Percentiles rank a stretch among this genome's conserved stretches.
Conservation (phyloP, 495 filamentous ascomycete genomes). For the Thermothielavioides terrestris region DNA sequence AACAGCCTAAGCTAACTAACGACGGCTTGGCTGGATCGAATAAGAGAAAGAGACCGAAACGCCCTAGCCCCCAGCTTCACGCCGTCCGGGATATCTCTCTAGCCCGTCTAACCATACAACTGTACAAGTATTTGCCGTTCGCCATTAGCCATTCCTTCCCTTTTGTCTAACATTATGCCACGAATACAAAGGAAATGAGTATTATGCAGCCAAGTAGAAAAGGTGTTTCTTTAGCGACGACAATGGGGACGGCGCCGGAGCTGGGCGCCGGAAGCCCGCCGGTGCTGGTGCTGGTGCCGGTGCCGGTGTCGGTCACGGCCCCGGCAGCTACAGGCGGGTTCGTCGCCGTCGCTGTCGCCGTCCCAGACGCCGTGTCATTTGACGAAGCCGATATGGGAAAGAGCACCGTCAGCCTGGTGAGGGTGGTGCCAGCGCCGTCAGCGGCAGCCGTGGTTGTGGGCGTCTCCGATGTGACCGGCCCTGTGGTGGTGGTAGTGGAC, state of each 20-base stretch:
- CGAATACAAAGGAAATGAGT: conserved; percentile 2
- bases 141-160: background rate
- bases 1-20: too few species aligned
- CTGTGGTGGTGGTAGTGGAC: background rate
- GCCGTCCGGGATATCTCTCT: too few species aligned
- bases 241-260: background rate
- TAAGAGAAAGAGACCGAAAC: too few species aligned
- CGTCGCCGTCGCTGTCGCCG: background rate
- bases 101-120: background rate
- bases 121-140: too few species aligned
- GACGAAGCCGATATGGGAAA: conserved; percentile 3
- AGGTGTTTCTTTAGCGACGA: background rate
- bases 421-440: background rate
- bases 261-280: background rate
- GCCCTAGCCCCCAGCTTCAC: too few species aligned
- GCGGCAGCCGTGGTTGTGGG: background rate
- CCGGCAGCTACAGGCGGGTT: too few species aligned
- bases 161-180: conserved; percentile 10
- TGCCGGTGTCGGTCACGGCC: too few species aligned
- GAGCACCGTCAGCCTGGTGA: conserved; percentile 1
- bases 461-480: background rate
- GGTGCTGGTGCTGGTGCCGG: background rate
- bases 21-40: too few species aligned
- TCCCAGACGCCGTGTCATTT: background rate
- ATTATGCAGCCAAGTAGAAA: background rate